These are phyloP conservation scores for Acanthamoeba castellanii DNA, from an alignment of 208 protist species.

Conservation along the genomic window DNA sequence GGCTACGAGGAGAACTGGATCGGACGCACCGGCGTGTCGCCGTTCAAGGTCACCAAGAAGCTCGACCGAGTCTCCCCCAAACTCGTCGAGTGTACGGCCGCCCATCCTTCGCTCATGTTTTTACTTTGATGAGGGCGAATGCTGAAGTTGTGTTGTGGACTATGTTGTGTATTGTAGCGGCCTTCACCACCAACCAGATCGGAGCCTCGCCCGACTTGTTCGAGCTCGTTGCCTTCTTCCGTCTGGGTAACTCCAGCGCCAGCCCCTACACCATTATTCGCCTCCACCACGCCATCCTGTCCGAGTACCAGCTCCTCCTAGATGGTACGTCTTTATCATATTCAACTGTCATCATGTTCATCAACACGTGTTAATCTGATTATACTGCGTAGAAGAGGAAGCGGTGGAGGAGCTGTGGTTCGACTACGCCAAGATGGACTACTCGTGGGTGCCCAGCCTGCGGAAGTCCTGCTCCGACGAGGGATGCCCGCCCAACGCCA, in stretches of 20 bases:
- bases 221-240: conserved; percentile 9
- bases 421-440: conserved; percentile 33
- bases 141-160: no score
- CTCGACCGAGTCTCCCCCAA: background rate
- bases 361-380: background rate
- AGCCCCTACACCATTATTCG: conserved; percentile 22
- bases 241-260: background rate
- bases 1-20: conserved; percentile 43
- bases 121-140: no score
- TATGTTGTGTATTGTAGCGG: no score
- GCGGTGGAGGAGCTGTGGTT: conserved; percentile 42
- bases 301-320: background rate
- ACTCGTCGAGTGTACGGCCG: background rate
- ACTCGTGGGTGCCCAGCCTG: background rate
- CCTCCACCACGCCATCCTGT: background rate
- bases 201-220: background rate
- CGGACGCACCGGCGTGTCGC: background rate
- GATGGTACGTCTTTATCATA: no score
- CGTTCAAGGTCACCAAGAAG: background rate
- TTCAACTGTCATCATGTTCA: no score
- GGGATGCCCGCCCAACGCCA: background rate
- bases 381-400: background rate
- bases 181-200: conserved; percentile 30
- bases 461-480: background rate
- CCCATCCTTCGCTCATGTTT: background rate